Base-by-base conservation (phyloP, 495 filamentous ascomycete genomes). In the Trichoderma orchidacearum region DNA sequence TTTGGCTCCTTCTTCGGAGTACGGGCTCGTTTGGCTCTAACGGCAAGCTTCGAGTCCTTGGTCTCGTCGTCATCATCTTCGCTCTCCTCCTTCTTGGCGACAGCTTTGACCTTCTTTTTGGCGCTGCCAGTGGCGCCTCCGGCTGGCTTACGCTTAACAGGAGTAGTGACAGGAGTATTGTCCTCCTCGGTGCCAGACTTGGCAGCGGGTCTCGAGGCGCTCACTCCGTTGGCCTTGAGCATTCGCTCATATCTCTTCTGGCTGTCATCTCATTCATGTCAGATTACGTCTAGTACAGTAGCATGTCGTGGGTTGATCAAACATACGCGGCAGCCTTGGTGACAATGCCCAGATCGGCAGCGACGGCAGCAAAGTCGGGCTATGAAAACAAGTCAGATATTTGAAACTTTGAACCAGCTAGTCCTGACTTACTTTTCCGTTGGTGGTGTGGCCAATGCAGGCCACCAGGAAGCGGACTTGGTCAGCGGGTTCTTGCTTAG, bases 271-370 rank as follows among this genome's bases (percentile, higher is more conserved):
- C n/a, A 8, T 35, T 35, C 32, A 35, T 48, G 13, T 53, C 9
- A 50, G 9, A 27, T 38, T n/a, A n/a, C n/a, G n/a, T n/a, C n/a
- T n/a, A n/a, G n/a, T n/a, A n/a, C n/a, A n/a, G n/a, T n/a, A n/a
- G n/a, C n/a, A n/a, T n/a, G n/a, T n/a, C n/a, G n/a, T n/a, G n/a
- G n/a, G n/a, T n/a, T n/a, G n/a, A n/a, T n/a, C n/a, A n/a, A n/a
- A 77, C 85, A 74, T 76, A 87, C 84, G 84, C 83, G 5, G 85
- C 85, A 18, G 78, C 82, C 61, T 82, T 83, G 63, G 62, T 73
- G 9, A 84, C 73, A 52, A 87, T 84, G 23, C 66, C 64, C 27
- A 82, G 80, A 63, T 86, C 81, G 29, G 77, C 66, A n/a, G 82
- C 80, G 34, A 88, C 84, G 51, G 73, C 70, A 12, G 58, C 63